A percentile compares a stretch with the other conserved stretches of the same genome.
Evolutionary conservation across 139 green algal genomes (phyloP).

Genomic region (Chloropicon primus): DNA sequence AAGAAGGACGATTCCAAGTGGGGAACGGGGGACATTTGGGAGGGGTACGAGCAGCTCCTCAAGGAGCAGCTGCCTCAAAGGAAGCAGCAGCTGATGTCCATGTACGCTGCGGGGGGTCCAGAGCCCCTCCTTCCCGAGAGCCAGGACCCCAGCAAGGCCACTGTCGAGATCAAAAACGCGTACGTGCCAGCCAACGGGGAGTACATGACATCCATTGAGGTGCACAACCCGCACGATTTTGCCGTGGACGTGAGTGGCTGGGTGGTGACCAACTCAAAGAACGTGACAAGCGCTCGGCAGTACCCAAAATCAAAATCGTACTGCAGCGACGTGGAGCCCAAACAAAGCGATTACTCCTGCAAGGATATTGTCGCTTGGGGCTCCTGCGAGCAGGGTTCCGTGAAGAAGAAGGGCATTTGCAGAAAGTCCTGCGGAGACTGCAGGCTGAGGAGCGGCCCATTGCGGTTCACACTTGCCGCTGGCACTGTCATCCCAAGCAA

Average conservation of each 20-base stretch:
- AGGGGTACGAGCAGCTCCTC: constrained; percentile 35
- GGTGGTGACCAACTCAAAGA: constrained; percentile 1
- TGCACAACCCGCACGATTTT: constrained; percentile 33
- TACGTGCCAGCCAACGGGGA: neutral
- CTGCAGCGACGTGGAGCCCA: neutral
- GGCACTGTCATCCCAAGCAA: constrained; percentile 33
- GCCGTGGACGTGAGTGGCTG: constrained; percentile 56
- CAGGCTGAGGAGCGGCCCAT: constrained; percentile 15
- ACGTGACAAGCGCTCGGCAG: neutral
- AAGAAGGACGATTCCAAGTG: constrained; percentile 36
- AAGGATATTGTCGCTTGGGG: neutral
- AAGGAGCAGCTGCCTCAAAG: constrained; percentile 4
- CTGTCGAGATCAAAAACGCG: neutral
- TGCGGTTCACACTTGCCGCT: constrained; percentile 28
- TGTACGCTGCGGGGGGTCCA: constrained; percentile 27
- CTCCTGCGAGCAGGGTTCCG: neutral
- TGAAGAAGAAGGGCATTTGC: neutral
- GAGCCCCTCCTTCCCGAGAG: constrained; percentile 13
- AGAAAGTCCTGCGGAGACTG: neutral
- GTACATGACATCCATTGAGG: constrained; percentile 21
- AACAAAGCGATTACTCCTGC: neutral
- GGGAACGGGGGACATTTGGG: constrained; percentile 25
- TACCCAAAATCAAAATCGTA: neutral
- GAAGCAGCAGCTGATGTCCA: constrained; percentile 34
- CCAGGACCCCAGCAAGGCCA: neutral